phyloP scores from a whole-genome alignment of 2,329 filamentous ascomycete genomes.

The Biscogniauxia sp. region DNA sequence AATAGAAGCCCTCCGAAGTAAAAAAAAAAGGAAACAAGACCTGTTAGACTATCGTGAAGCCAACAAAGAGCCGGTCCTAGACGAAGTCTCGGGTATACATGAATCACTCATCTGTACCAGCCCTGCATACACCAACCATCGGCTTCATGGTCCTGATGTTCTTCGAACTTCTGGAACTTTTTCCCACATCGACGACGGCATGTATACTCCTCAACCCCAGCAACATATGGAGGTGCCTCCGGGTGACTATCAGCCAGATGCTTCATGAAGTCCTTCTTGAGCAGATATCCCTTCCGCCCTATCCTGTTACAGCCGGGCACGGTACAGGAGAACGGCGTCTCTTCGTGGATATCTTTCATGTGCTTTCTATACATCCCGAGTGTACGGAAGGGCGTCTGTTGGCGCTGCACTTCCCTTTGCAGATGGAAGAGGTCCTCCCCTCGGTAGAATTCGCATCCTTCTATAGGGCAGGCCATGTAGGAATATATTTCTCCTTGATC shows the following conservation, averaged over 20 bases:
- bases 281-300: constrained; percentile 23
- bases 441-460: constrained; percentile 22
- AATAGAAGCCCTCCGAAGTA: too few species aligned
- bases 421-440: constrained; percentile 13
- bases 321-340: constrained; percentile 33
- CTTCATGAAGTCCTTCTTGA: constrained; percentile 25
- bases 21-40: too few species aligned
- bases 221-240: constrained; percentile 5
- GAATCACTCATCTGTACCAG: too few species aligned
- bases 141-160: too few species aligned
- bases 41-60: too few species aligned
- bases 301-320: constrained; percentile 28
- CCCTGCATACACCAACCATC: too few species aligned
- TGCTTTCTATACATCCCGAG: constrained; percentile 34
- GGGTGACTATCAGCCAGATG: constrained; percentile 23
- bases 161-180: not conserved
- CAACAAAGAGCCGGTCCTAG: too few species aligned
- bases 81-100: too few species aligned
- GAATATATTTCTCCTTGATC: too few species aligned
- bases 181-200: not conserved
- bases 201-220: not conserved
- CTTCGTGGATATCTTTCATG: constrained; percentile 35
- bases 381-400: constrained; percentile 15
- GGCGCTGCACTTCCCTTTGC: not conserved
- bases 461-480: constrained; percentile 24